Base-by-base conservation (phyloP, 1,139 yeast species). In the Blastobotrys elegans region DNA sequence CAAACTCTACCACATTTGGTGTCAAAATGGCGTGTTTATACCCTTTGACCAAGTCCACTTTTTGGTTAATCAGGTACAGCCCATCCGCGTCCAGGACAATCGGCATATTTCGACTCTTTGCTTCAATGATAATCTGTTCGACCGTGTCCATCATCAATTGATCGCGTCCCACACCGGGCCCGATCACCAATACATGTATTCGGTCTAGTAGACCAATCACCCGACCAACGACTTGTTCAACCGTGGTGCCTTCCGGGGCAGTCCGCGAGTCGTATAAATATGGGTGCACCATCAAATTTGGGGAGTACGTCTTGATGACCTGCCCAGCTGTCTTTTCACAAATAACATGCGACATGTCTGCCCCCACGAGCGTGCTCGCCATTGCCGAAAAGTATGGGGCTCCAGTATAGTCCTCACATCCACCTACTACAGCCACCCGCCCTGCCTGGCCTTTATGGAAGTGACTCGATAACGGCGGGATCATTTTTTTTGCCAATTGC, bases 391-490 rank as follows among this genome's bases (percentile, higher is more conserved):
- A 92, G 68, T 74, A 92, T 1, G 98, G 98, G 0, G 98, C 98
- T 0, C 98, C 98, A 0, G 97, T 90, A 52, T 63, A 73, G 70
- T 90, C 97, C 62, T 86, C 94, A 63, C 94, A 83, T 1, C 98
- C 98, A 13, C 98, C 98, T 50, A 92, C 77, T 0, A 92, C 88
- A 6, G 83, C 89, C 3, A 92, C 73, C 52, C 88, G 74, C 3
- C 97, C 97, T 2, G 90, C 86, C 67, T 92, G 97, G 35, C 98
- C 98, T 64, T 92, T 92, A 67, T 92, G 85, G 63, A 85, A 84
- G 6, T 66, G 58, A 4, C 87, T 79, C 6, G 76, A 69, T 35
- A 92, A 69, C 7, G 97, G 97, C 43, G 96, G 97, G 14, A 92
- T 72, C 43, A 85, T 62, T 35, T 69, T 69, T 48, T 74, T 72